Conservation (phyloP, 129 eudicot genomes). For the Silybum marianum region DNA sequence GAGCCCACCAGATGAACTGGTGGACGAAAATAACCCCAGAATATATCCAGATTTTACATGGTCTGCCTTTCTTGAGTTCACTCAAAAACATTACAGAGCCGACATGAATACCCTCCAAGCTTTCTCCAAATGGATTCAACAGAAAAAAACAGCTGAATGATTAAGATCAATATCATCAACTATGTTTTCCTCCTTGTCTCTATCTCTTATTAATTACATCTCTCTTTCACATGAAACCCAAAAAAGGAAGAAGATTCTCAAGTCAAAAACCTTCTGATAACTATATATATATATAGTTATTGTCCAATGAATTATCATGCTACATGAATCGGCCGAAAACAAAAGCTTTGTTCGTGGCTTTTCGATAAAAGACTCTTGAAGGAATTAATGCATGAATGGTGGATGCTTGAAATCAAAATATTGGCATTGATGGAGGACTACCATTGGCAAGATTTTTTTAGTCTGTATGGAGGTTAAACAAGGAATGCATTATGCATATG, state of each 20-base stretch:
- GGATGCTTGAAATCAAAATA: too few species aligned
- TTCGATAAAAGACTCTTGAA: background rate
- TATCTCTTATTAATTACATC: background rate
- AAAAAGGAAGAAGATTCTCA: background rate
- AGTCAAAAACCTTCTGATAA: background rate
- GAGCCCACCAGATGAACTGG: slow-evolving; percentile 59
- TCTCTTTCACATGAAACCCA: background rate
- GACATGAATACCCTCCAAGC: slow-evolving; percentile 63
- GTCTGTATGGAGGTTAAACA: slow-evolving; percentile 9
- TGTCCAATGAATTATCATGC: background rate
- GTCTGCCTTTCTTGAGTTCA: slow-evolving; percentile 55
- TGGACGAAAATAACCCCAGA: slow-evolving; percentile 53
- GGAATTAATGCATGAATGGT: background rate
- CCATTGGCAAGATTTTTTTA: slow-evolving; percentile 3
- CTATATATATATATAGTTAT: background rate
- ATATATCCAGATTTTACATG: slow-evolving; percentile 70
- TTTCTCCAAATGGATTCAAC: slow-evolving; percentile 56
- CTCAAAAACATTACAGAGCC: slow-evolving; percentile 69
- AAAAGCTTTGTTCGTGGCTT: background rate
- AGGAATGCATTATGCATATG: background rate
- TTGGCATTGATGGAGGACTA: slow-evolving; percentile 17
- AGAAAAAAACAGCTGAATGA: slow-evolving; percentile 29
- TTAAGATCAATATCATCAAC: background rate
- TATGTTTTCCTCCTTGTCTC: background rate
- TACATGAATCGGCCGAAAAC: background rate